These are phyloP conservation scores for Endothia cerciana DNA, from an alignment of 2,329 filamentous ascomycete genomes.

Conservation along the genomic window DNA sequence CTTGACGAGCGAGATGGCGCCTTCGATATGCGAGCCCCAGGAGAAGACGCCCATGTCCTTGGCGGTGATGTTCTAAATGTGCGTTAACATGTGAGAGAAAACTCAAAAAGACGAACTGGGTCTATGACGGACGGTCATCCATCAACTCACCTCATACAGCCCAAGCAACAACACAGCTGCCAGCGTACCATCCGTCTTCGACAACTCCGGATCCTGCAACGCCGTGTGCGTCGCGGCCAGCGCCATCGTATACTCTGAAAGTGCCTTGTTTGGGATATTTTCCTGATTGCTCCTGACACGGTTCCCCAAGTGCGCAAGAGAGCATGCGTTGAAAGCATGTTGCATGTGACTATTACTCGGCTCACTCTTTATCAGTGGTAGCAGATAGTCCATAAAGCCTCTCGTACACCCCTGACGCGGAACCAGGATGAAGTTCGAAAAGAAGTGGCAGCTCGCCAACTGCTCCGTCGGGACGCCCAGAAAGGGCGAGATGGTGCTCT, in stretches of 20 bases:
- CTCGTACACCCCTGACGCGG: slow-evolving; percentile 54
- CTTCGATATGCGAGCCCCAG: slow-evolving; percentile 68
- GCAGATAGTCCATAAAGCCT: slow-evolving; percentile 63
- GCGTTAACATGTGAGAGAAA: not conserved
- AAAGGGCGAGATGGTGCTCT: slow-evolving; percentile 38
- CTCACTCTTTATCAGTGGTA: slow-evolving; percentile 57
- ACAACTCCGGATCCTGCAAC: slow-evolving; percentile 52
- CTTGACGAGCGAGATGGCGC: slow-evolving; percentile 64
- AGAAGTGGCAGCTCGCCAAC: slow-evolving; percentile 62
- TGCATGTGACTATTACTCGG: slow-evolving; percentile 52
- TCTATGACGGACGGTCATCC: not conserved
- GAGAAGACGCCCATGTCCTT: slow-evolving; percentile 58
- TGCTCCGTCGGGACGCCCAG: slow-evolving; percentile 55
- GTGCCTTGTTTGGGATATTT: slow-evolving; percentile 45
- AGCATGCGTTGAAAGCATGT: slow-evolving; percentile 62
- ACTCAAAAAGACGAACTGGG: no score
- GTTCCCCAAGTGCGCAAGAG: slow-evolving; percentile 61
- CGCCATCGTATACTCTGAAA: slow-evolving; percentile 59
- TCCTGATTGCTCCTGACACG: slow-evolving; percentile 43
- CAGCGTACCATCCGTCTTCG: slow-evolving; percentile 60
- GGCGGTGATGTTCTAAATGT: slow-evolving; percentile 52
- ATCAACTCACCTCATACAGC: slow-evolving; percentile 56
- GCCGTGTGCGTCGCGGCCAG: slow-evolving; percentile 57
- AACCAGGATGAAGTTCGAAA: slow-evolving; percentile 63
- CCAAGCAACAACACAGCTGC: slow-evolving; percentile 63